These are phyloP conservation scores for Candida fluviatilis DNA, from an alignment of 805 yeast genomes.

Conservation along the genomic window DNA sequence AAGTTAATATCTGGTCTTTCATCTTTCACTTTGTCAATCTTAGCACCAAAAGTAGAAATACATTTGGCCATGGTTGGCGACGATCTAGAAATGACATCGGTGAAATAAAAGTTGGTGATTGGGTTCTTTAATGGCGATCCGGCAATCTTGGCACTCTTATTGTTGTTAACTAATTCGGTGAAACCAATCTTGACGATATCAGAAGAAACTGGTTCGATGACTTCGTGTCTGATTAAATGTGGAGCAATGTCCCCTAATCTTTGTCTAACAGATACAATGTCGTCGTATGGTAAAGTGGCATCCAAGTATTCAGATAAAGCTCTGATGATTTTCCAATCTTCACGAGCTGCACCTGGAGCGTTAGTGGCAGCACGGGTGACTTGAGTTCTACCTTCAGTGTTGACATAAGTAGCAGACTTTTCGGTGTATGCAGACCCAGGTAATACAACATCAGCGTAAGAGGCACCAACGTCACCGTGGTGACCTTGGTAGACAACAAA, in stretches of 20 bases:
- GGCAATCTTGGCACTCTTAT: constrained; percentile 30
- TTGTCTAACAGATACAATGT: constrained; percentile 58
- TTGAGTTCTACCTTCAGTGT: constrained; percentile 89
- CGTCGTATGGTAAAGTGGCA: constrained; percentile 72
- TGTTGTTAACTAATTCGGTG: constrained; percentile 37
- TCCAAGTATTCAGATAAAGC: constrained; percentile 78
- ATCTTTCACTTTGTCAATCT: constrained; percentile 56
- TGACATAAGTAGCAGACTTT: constrained; percentile 77
- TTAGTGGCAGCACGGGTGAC: constrained; percentile 80
- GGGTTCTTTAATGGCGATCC: constrained; percentile 61
- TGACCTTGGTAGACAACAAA: constrained; percentile 89
- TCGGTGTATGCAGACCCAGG: constrained; percentile 91
- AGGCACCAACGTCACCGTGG: constrained; percentile 88
- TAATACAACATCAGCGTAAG: constrained; percentile 79
- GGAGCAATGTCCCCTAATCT: constrained; percentile 79
- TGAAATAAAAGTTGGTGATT: constrained; percentile 79
- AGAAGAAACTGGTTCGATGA: constrained; percentile 61
- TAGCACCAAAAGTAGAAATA: constrained; percentile 66
- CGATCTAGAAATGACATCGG: constrained; percentile 81
- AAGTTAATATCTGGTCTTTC: constrained; percentile 39
- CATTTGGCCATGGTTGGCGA: constrained; percentile 91
- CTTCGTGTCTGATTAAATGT: constrained; percentile 70
- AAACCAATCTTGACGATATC: constrained; percentile 58
- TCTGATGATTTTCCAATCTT: constrained; percentile 85
- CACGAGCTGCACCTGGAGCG: constrained; percentile 86